Conservation (phyloP, 768 basidiomycete genomes). For the Podaxis pistillaris region DNA sequence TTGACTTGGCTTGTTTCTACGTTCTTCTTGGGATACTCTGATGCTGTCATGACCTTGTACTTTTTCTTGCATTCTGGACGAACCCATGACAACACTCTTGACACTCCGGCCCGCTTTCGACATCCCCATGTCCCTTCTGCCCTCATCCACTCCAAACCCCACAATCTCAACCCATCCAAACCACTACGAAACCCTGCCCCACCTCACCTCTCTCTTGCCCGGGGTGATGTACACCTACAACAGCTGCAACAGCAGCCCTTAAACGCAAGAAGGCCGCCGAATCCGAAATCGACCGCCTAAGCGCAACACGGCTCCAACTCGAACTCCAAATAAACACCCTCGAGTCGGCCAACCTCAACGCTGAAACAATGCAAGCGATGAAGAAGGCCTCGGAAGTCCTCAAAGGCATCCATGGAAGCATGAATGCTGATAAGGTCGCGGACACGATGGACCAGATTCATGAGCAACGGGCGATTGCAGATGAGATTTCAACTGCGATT, state of each 20-base stretch:
- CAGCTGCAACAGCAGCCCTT: slow-evolving; percentile 87
- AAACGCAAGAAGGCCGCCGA: slow-evolving; percentile 93
- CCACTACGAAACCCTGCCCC: not conserved
- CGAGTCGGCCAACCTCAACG: slow-evolving; percentile 96
- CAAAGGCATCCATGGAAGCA: slow-evolving; percentile 82
- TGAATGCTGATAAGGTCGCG: slow-evolving; percentile 93
- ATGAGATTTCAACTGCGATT: slow-evolving; percentile 89
- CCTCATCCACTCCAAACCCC: not conserved
- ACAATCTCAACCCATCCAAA: not conserved
- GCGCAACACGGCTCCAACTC: slow-evolving; percentile 84
- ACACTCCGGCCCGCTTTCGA: not conserved
- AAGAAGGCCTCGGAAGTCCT: slow-evolving; percentile 92
- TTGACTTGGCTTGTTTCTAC: not conserved
- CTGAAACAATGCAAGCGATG: slow-evolving; percentile 96
- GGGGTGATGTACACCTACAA: not conserved
- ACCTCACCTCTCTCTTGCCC: not conserved
- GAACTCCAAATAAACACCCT: slow-evolving; percentile 97
- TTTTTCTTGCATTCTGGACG: not conserved
- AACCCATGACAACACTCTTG: not conserved
- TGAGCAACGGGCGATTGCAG: slow-evolving; percentile 89
- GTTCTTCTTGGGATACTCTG: not conserved
- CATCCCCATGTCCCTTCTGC: not conserved
- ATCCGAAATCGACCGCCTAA: slow-evolving; percentile 79
- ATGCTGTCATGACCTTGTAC: not conserved
- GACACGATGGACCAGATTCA: slow-evolving; percentile 81